phyloP scores from a whole-genome alignment of 1,284 basidiomycete genomes.

The Ustilago bromivora region DNA sequence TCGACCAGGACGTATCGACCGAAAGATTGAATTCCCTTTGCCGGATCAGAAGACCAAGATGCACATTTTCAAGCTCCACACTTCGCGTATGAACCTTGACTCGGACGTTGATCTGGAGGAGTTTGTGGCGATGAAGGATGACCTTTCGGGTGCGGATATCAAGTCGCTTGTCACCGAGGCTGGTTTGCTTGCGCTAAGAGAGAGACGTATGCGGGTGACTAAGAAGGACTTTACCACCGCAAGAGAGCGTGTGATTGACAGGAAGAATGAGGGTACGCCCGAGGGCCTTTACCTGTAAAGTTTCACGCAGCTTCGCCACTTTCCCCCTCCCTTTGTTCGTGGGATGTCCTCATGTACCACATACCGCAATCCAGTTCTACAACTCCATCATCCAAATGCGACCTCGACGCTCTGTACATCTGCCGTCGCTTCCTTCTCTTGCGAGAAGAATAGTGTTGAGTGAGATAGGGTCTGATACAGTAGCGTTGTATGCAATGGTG shows the following conservation, averaged over 20 bases:
- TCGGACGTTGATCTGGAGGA: slow-evolving; percentile 96
- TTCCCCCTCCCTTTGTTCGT: neutral
- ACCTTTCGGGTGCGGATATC: slow-evolving; percentile 96
- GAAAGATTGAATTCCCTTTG: slow-evolving; percentile 80
- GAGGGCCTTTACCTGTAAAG: slow-evolving; percentile 60
- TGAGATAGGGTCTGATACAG: no score
- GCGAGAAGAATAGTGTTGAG: no score
- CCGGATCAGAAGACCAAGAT: slow-evolving; percentile 70
- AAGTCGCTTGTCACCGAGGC: slow-evolving; percentile 83
- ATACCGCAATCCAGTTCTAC: slow-evolving; percentile 18
- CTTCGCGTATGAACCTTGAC: slow-evolving; percentile 90
- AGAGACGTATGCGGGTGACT: slow-evolving; percentile 95
- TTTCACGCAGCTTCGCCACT: neutral
- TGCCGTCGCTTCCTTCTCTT: no score
- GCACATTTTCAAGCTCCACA: slow-evolving; percentile 98
- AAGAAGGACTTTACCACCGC: slow-evolving; percentile 74
- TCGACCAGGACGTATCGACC: slow-evolving; percentile 97
- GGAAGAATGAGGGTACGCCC: slow-evolving; percentile 67
- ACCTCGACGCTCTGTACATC: no score
- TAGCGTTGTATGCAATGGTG: neutral
- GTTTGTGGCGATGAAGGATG: slow-evolving; percentile 95
- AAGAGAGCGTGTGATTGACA: slow-evolving; percentile 66
- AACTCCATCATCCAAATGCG: no score
- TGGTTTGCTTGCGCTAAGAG: slow-evolving; percentile 90
- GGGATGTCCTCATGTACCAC: slow-evolving; percentile 3